Evolutionary conservation across 2,329 filamentous ascomycete genomes (phyloP).

Genomic region (Pseudogymnoascus pannorum): DNA sequence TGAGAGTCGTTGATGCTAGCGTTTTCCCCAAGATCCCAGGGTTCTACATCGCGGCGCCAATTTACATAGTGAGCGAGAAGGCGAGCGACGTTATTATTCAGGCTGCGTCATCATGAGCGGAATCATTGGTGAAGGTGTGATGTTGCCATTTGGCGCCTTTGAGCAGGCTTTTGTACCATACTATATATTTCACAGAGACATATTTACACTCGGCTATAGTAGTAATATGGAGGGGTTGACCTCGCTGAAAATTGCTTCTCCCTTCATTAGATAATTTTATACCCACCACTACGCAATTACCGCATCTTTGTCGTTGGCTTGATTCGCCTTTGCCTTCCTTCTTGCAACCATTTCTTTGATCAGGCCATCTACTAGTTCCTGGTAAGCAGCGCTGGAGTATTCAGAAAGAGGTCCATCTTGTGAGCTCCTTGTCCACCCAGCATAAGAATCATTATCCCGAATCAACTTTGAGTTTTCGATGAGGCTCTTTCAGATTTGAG

Average conservation of each 20-base stretch:
- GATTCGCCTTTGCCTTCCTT: neutral
- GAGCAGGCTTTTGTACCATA: neutral
- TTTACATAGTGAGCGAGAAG: slow-evolving; percentile 54
- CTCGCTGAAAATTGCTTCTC: neutral
- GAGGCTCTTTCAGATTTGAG: slow-evolving; percentile 17
- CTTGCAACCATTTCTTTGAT: slow-evolving; percentile 12
- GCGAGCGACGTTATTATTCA: slow-evolving; percentile 47
- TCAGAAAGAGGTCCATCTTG: slow-evolving; percentile 11
- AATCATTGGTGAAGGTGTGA: neutral
- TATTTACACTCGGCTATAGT: neutral
- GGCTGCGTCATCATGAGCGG: neutral
- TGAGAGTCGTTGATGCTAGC: slow-evolving; percentile 56
- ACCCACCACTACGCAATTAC: neutral
- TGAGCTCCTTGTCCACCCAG: slow-evolving; percentile 14
- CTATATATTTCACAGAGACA: neutral
- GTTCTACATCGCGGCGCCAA: slow-evolving; percentile 43
- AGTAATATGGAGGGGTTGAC: neutral
- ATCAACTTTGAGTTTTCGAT: slow-evolving; percentile 11
- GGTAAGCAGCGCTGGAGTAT: slow-evolving; percentile 12
- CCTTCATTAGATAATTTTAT: neutral
- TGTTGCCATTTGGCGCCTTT: neutral
- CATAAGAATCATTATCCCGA: slow-evolving; percentile 9
- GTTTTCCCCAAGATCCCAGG: slow-evolving; percentile 48
- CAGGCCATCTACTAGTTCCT: slow-evolving; percentile 13
- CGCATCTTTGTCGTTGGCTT: too few relatives aligned